These are phyloP conservation scores for Ceratobasidium sp. DNA, from an alignment of 1,284 basidiomycete genomes.

Conservation along the genomic window DNA sequence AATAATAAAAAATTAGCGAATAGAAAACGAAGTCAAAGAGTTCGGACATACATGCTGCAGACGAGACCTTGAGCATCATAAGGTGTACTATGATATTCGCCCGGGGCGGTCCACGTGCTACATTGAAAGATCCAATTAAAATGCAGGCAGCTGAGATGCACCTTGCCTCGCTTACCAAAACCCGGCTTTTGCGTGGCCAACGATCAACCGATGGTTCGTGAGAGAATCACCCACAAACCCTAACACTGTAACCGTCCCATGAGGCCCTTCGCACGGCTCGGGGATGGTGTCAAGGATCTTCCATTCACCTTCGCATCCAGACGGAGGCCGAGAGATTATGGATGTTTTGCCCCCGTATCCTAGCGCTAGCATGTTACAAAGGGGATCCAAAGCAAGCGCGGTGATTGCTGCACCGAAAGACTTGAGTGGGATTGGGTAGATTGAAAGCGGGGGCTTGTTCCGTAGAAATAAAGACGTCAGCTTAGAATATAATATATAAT, in stretches of 20 bases:
- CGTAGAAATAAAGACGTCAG: not conserved
- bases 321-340: constrained; percentile 9
- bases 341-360: not conserved
- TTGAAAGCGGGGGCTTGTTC: not conserved
- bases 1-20: not conserved
- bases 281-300: constrained; percentile 1
- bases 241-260: not conserved
- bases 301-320: not conserved
- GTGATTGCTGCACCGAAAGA: not conserved
- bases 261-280: not conserved
- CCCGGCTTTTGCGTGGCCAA: constrained; percentile 1
- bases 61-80: not conserved
- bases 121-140: not conserved
- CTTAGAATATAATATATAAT: not conserved
- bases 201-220: not conserved
- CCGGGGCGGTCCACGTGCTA: not conserved
- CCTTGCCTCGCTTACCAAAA: not conserved
- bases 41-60: constrained; percentile 14
- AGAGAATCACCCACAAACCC: not conserved
- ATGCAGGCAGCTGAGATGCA: not conserved
- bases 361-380: not conserved
- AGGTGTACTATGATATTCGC: constrained; percentile 1
- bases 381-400: constrained; percentile 13
- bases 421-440: constrained; percentile 2
- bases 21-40: not conserved